Evolutionary conservation across 257 asterid genomes (phyloP).

Genomic region (Ilex asprella): DNA sequence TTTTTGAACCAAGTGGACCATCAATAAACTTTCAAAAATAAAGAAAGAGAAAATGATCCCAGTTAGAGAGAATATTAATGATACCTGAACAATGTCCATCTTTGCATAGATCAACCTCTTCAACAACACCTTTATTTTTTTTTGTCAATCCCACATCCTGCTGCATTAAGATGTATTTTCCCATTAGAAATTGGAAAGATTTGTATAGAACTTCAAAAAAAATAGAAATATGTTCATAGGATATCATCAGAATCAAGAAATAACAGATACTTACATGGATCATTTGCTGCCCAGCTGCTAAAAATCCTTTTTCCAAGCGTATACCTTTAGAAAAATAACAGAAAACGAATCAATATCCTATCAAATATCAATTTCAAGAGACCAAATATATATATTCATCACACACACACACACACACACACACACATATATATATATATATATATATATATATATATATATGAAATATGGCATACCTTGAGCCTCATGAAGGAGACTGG

Average conservation of each 20-base stretch:
- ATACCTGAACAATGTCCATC: slow-evolving; percentile 41
- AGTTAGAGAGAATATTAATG: slow-evolving; percentile 28
- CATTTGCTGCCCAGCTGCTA: slow-evolving; percentile 12
- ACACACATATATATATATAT: slow-evolving; percentile 1
- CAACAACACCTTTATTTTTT: slow-evolving; percentile 3
- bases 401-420: no score
- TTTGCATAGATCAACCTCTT: slow-evolving; percentile 14
- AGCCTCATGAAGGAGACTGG: slow-evolving; percentile 36
- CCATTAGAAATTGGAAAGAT: slow-evolving; percentile 1
- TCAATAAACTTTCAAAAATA: background rate
- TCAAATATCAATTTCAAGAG: background rate
- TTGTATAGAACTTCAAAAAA: background rate
- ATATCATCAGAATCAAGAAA: background rate
- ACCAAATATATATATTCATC: slow-evolving; percentile 16
- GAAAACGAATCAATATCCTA: background rate
- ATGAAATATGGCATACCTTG: slow-evolving; percentile 39
- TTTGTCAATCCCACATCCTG: background rate
- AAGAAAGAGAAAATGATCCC: background rate
- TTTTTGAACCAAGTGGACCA: background rate
- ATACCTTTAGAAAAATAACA: slow-evolving; percentile 25
- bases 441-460: background rate
- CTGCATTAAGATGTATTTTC: slow-evolving; percentile 16
- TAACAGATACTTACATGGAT: slow-evolving; percentile 27
- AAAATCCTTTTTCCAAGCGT: slow-evolving; percentile 29
- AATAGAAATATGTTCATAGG: background rate